Evolutionary conservation across 2,329 filamentous ascomycete genomes (phyloP).

Genomic region (Hypoxylon sp.): DNA sequence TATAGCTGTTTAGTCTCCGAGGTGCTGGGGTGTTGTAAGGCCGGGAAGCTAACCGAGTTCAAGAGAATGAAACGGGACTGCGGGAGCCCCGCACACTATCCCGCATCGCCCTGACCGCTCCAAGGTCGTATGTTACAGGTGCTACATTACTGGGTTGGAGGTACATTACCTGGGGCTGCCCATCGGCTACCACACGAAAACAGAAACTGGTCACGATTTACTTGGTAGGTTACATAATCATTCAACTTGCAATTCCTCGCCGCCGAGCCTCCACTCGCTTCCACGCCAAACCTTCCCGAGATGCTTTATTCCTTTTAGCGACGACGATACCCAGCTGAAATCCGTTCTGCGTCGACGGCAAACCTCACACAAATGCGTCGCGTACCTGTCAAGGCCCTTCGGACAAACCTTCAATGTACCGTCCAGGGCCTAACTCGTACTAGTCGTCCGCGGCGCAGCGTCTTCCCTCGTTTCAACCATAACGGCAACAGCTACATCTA

Average conservation of each 20-base stretch:
- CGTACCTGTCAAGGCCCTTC: conserved; percentile 74
- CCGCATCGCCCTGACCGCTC: background rate
- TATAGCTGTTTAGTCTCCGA: conserved; percentile 1
- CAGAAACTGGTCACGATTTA: conserved; percentile 36
- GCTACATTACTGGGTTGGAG: background rate
- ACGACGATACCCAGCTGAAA: conserved; percentile 55
- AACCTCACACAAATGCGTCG: conserved; percentile 73
- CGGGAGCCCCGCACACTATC: conserved; percentile 3
- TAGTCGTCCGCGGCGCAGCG: conserved; percentile 56
- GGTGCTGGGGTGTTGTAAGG: conserved; percentile 3
- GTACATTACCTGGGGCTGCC: background rate
- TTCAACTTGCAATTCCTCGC: conserved; percentile 4
- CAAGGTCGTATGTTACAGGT: no score
- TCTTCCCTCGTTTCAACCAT: conserved; percentile 45
- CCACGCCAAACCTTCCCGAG: conserved; percentile 21
- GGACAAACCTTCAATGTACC: conserved; percentile 74
- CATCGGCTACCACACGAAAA: conserved; percentile 11
- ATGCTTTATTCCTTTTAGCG: conserved; percentile 32
- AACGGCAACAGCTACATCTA: conserved; percentile 23
- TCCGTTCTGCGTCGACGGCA: conserved; percentile 50
- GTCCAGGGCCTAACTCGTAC: conserved; percentile 69
- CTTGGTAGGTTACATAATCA: conserved; percentile 39
- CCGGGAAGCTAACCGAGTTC: background rate
- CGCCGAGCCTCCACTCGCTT: conserved; percentile 19
- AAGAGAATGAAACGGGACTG: conserved; percentile 10